Evolutionary conservation across 2,329 filamentous ascomycete species (phyloP).

Genomic region (Colletotrichum horii): DNA sequence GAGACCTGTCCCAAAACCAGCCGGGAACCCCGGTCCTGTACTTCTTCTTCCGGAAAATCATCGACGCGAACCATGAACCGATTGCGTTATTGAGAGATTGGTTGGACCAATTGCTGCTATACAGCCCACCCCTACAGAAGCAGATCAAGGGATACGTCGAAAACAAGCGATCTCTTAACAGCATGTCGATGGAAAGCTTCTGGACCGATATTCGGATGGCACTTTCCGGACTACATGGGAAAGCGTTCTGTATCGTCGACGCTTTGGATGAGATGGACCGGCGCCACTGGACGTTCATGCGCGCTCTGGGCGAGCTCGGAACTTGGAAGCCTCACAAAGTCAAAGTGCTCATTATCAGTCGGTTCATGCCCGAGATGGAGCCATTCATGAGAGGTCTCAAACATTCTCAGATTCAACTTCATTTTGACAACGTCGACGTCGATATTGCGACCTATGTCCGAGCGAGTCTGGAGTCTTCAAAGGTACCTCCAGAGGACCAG

Average conservation of each 20-base stretch:
- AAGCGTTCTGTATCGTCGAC: conserved; percentile 44
- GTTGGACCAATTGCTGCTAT: conserved; percentile 34
- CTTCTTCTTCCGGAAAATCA: conserved; percentile 45
- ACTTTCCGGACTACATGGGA: conserved; percentile 20
- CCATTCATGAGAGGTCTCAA: conserved; percentile 27
- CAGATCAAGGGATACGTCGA: conserved; percentile 22
- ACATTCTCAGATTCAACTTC: conserved; percentile 38
- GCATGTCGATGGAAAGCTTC: conserved; percentile 27
- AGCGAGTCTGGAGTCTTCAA: conserved; percentile 4
- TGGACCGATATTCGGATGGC: conserved; percentile 33
- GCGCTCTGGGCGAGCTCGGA: conserved; percentile 35
- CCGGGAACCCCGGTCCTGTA: conserved; percentile 32
- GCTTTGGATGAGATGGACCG: conserved; percentile 53
- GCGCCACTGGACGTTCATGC: conserved; percentile 36
- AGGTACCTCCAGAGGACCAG: conserved; percentile 22
- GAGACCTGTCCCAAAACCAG: background rate
- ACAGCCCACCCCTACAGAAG: conserved; percentile 33
- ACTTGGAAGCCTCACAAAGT: conserved; percentile 32
- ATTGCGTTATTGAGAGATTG: conserved; percentile 36
- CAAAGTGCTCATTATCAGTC: conserved; percentile 50
- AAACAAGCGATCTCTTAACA: conserved; percentile 8
- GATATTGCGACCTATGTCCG: conserved; percentile 45
- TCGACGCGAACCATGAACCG: conserved; percentile 38
- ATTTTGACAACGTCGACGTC: conserved; percentile 36
- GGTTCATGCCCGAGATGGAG: conserved; percentile 37